A percentile compares a stretch with the other conserved stretches of the same genome.
Conservation (phyloP, 768 basidiomycete genomes). For the Hygrophorus russula region DNA sequence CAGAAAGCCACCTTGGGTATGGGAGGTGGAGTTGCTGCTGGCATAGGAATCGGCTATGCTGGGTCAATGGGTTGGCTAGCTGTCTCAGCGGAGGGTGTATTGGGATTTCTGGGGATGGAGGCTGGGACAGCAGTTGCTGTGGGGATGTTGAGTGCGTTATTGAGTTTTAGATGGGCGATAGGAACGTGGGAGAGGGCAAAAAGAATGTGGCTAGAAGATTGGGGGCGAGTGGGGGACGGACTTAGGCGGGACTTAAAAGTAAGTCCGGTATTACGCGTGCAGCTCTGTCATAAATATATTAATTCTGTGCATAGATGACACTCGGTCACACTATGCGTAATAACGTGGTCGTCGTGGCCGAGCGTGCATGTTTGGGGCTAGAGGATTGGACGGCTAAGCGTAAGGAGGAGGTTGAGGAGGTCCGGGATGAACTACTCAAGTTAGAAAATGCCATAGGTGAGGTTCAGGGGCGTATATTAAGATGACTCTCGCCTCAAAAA, state of each 20-base stretch:
- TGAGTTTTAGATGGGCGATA: slow-evolving; percentile 50
- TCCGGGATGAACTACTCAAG: slow-evolving; percentile 30
- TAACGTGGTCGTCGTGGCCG: slow-evolving; percentile 43
- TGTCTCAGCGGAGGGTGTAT: slow-evolving; percentile 26
- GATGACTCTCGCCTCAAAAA: no score
- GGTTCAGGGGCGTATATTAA: no score
- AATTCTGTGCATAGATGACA: slow-evolving; percentile 24
- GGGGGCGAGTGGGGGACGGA: slow-evolving; percentile 48
- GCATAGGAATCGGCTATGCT: slow-evolving; percentile 47
- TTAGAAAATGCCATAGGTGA: slow-evolving; percentile 17
- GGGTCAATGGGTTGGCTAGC: slow-evolving; percentile 45
- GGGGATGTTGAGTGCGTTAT: slow-evolving; percentile 38
- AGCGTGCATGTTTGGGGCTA: slow-evolving; percentile 35
- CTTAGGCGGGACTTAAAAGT: slow-evolving; percentile 57
- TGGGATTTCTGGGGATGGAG: slow-evolving; percentile 32
- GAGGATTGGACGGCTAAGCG: slow-evolving; percentile 27
- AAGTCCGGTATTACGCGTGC: neutral
- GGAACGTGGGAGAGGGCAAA: slow-evolving; percentile 62
- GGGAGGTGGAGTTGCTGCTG: slow-evolving; percentile 34
- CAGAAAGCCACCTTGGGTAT: slow-evolving; percentile 45
- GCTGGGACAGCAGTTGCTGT: slow-evolving; percentile 47
- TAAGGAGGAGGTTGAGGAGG: slow-evolving; percentile 30
- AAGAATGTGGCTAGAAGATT: slow-evolving; percentile 58
- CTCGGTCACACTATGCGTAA: slow-evolving; percentile 35
- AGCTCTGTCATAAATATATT: neutral